phyloP scores from a whole-genome alignment of 192 early-diverging fungal genomes.

The Coemansia sp. region DNA sequence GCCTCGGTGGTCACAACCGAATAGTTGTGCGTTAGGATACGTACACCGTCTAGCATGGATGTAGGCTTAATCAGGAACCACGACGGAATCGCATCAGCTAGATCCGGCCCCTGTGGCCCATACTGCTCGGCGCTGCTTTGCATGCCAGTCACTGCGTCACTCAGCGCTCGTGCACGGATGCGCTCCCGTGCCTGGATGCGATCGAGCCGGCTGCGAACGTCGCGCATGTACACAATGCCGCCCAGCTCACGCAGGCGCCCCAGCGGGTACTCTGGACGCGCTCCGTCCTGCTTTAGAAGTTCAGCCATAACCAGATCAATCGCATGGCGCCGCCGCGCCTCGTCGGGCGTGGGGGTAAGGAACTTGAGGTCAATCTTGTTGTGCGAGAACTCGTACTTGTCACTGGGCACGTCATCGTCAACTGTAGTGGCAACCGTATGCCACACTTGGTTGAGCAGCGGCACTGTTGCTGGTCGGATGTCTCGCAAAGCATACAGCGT shows the following conservation, averaged over 20 bases:
- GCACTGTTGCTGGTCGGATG: slow-evolving; percentile 39
- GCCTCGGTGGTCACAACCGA: slow-evolving; percentile 39
- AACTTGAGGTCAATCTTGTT: slow-evolving; percentile 41
- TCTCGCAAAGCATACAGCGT: slow-evolving; percentile 51
- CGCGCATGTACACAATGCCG: slow-evolving; percentile 48
- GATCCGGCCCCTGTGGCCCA: slow-evolving; percentile 1
- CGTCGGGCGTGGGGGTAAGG: slow-evolving; percentile 26
- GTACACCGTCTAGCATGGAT: slow-evolving; percentile 40
- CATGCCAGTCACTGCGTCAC: slow-evolving; percentile 5
- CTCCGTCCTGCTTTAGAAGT: slow-evolving; percentile 32
- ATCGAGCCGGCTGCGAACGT: slow-evolving; percentile 44
- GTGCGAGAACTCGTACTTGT: slow-evolving; percentile 52
- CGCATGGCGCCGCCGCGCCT: slow-evolving; percentile 32
- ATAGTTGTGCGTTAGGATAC: slow-evolving; percentile 55
- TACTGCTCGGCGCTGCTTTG: slow-evolving; percentile 10
- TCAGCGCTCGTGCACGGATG: slow-evolving; percentile 24
- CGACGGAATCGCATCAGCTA: slow-evolving; percentile 45
- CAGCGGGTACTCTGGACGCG: slow-evolving; percentile 16
- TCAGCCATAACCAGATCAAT: slow-evolving; percentile 38
- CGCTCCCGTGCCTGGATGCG: slow-evolving; percentile 16
- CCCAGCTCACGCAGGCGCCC: slow-evolving; percentile 35
- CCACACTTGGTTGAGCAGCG: slow-evolving; percentile 52
- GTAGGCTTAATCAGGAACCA: slow-evolving; percentile 55
- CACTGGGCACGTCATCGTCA: slow-evolving; percentile 44
- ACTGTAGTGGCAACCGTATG: slow-evolving; percentile 51